phyloP scores from a whole-genome alignment of 2,329 filamentous ascomycete genomes.

The Beauveria bassiana region DNA sequence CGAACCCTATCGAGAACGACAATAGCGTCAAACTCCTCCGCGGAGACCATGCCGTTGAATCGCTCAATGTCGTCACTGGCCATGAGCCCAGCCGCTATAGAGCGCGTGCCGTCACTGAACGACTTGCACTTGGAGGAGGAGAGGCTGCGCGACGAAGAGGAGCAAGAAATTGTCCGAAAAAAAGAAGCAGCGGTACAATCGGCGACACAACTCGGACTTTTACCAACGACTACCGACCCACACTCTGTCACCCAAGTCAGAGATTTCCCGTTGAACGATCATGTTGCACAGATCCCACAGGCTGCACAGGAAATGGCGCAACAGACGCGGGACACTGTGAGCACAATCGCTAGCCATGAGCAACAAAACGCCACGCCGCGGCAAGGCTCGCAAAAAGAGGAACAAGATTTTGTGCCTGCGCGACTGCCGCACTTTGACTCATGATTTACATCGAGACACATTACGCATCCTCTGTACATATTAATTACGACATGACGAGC shows the following conservation, averaged over 20 bases:
- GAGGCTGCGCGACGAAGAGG: slow-evolving; percentile 41
- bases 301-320: neutral
- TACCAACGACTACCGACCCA: slow-evolving; percentile 15
- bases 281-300: slow-evolving; percentile 25
- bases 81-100: slow-evolving; percentile 29
- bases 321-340: neutral
- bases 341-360: neutral
- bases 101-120: slow-evolving; percentile 38
- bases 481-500: neutral
- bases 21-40: slow-evolving; percentile 36
- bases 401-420: slow-evolving; percentile 46
- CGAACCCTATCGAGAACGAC: slow-evolving; percentile 54
- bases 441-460: slow-evolving; percentile 8
- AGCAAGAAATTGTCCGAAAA: slow-evolving; percentile 44
- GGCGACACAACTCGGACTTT: slow-evolving; percentile 42
- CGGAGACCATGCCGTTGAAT: slow-evolving; percentile 21
- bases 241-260: slow-evolving; percentile 17
- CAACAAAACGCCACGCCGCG: slow-evolving; percentile 12
- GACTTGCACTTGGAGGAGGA: slow-evolving; percentile 48
- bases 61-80: slow-evolving; percentile 23
- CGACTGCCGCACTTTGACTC: slow-evolving; percentile 48
- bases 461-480: neutral
- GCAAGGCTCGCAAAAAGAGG: slow-evolving; percentile 9
- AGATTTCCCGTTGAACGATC: slow-evolving; percentile 17
- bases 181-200: slow-evolving; percentile 44